Evolutionary conservation across 805 yeast species (phyloP), one percentile per base, ranked within the genome.

Genomic region (Kuraishia ogatae): DNA sequence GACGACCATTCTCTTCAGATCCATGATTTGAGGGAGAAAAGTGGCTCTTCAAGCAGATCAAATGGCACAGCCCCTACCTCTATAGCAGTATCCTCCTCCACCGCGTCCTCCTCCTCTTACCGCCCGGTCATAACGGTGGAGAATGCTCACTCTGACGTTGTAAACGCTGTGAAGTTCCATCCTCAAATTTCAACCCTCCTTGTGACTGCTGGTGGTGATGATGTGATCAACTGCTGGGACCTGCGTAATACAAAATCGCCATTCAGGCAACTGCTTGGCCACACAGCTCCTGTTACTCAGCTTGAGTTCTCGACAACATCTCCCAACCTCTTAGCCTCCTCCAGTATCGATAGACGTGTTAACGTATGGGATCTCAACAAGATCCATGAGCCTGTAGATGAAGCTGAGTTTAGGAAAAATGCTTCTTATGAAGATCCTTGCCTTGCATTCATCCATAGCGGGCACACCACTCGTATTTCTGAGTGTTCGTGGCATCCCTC

Each of bases 131-230:
- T 83, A 55, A 71, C 71, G 28, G 67, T 79, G 23, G 66, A 74
- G 24, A 73, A 76, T 51, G 83, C 82, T 1, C 85, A 81, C 60
- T 71, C 70, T 2, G 85, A 79, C 51, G 81, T 83, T n/a, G 83
- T 89, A 60, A 87, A 86, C 64, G 77, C 87, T 1, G 78, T 87
- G 50, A 80, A 79, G 49, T 87, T 87, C 70, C 85, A 85, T 62
- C 86, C 89, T 0, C 67, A 70, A 4, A 53, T 81, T 19, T 67
- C 75, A 47, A 69, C 80, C 46, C 66, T 89, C 56, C 74, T 87
- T 51, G 92, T 85, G 15, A 87, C 94, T 0, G 96, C 87, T 22
- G 86, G 90, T 13, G 82, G 85, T 26, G 97, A 90, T 65, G 83
- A 84, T 61, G 71, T 83, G n/a, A 80, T 89, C 21, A 80, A 80